Conservation (phyloP, 2,329 filamentous ascomycete genomes). For the Cladophialophora carrionii region DNA sequence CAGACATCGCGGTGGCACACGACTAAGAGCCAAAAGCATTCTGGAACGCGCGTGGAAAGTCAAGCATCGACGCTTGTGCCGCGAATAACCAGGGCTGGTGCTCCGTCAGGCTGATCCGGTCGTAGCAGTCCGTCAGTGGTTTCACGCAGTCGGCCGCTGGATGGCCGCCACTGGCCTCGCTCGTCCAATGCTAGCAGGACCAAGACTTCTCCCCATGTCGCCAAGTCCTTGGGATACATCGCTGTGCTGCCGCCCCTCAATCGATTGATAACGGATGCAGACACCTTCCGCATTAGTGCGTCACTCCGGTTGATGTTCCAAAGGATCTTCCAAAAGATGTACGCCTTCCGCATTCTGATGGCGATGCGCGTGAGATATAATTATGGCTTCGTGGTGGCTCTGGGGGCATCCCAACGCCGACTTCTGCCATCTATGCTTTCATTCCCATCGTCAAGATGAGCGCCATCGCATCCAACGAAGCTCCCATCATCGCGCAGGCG, state of each 20-base stretch:
- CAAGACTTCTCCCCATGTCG: slow-evolving; percentile 20
- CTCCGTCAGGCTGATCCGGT: not conserved
- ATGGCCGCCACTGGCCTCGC: slow-evolving; percentile 15
- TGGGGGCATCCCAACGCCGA: not conserved
- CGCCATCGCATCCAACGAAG: slow-evolving; percentile 30
- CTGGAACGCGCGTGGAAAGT: not conserved
- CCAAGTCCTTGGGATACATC: slow-evolving; percentile 32
- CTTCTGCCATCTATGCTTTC: not conserved
- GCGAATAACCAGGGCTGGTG: slow-evolving; percentile 1
- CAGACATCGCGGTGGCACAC: not conserved
- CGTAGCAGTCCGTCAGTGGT: not conserved
- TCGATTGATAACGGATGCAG: slow-evolving; percentile 25
- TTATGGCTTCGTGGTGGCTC: slow-evolving; percentile 1
- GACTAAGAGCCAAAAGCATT: not conserved
- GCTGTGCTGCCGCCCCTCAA: slow-evolving; percentile 5
- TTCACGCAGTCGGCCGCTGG: not conserved
- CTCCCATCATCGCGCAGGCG: slow-evolving; percentile 31
- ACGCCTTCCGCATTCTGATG: slow-evolving; percentile 6
- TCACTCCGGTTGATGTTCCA: slow-evolving; percentile 14
- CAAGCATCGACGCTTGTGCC: slow-evolving; percentile 2
- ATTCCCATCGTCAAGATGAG: slow-evolving; percentile 25
- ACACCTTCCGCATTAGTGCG: slow-evolving; percentile 29
- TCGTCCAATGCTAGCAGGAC: not conserved
- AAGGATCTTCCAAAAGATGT: slow-evolving; percentile 9
- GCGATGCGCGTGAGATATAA: slow-evolving; percentile 16